Base-by-base conservation (phyloP, 108 stramenopile species). In the Hondaea fermentalgiana region DNA sequence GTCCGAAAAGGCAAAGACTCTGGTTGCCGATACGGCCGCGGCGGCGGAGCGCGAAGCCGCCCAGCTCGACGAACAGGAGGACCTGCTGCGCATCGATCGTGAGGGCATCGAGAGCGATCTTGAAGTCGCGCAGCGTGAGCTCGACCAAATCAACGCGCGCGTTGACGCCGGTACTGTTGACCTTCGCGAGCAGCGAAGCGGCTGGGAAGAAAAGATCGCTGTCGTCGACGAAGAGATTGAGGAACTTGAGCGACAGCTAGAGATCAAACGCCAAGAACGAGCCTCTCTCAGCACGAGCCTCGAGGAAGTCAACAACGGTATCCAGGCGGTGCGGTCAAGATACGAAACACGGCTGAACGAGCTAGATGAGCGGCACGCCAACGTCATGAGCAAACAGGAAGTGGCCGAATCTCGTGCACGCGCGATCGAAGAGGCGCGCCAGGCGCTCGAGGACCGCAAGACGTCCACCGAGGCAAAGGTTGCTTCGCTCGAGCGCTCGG, bases 121-220 rank as follows among this genome's bases (percentile, higher is more conserved):
- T 12, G 76, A 83, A 23, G 76, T 53, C 0, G 76, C 51, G 10
- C 49, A 83, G 51, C 45, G 51, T 6, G 76, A 83, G 51, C 76
- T 83, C 51, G 76, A 83, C 49, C 76, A 83, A 45, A 83, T 83
- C 76, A 83, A 83, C 51, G n/a, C 76, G 19, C 45, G 51, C n/a
- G 76, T 83, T 12, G 76, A 83, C 51, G 45, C 76, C 25, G 51
- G 51, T 23, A 83, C 76, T 8, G 76, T 83, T 12, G 76, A 83
- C 76, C 76, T 83, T 3, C 45, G 76, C 25, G 49, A 83, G 28
- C 76, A 83, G 76, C 45, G 76, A 6, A 17, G 49, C 8, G 76
- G 51, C 0, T 83, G 76, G 76, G 76, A 83, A 35, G 23, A 6
- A 12, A 83, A 83, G 51, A 83, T 83, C 12, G 49, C 45, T 2